phyloP scores from a whole-genome alignment of 306 rosid species.

The Acmispon strigosus region DNA sequence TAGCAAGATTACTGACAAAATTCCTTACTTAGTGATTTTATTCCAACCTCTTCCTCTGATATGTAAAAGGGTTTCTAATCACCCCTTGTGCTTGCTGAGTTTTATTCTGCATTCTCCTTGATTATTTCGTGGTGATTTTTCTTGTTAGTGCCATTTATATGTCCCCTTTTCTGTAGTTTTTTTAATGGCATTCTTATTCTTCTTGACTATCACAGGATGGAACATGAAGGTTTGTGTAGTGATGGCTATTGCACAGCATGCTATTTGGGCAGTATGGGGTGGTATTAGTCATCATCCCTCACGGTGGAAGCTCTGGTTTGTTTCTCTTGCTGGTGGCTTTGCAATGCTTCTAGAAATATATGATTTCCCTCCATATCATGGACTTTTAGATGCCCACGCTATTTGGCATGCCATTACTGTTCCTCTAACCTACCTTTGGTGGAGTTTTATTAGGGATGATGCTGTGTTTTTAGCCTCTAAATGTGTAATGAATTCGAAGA shows the following conservation, averaged over 20 bases:
- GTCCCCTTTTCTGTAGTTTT: no score
- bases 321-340: slow-evolving; percentile 48
- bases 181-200: background rate
- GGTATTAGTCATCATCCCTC: slow-evolving; percentile 51
- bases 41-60: background rate
- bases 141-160: no score
- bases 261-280: slow-evolving; percentile 66
- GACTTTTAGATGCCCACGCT: slow-evolving; percentile 64
- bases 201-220: slow-evolving; percentile 51
- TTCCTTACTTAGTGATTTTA: background rate
- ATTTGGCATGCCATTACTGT: slow-evolving; percentile 69
- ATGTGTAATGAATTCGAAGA: slow-evolving; percentile 44
- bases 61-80: no score
- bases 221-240: slow-evolving; percentile 68
- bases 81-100: no score
- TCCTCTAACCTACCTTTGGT: slow-evolving; percentile 70
- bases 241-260: slow-evolving; percentile 56
- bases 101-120: no score
- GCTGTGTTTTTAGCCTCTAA: slow-evolving; percentile 40
- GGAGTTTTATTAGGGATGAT: slow-evolving; percentile 80
- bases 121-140: no score
- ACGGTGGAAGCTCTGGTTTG: slow-evolving; percentile 54
- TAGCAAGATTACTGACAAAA: background rate
- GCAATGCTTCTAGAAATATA: slow-evolving; percentile 56
- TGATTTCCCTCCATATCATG: slow-evolving; percentile 67